Evolutionary conservation across 352 stramenopile genomes (phyloP).

Genomic region (Phytophthora podocarpi): DNA sequence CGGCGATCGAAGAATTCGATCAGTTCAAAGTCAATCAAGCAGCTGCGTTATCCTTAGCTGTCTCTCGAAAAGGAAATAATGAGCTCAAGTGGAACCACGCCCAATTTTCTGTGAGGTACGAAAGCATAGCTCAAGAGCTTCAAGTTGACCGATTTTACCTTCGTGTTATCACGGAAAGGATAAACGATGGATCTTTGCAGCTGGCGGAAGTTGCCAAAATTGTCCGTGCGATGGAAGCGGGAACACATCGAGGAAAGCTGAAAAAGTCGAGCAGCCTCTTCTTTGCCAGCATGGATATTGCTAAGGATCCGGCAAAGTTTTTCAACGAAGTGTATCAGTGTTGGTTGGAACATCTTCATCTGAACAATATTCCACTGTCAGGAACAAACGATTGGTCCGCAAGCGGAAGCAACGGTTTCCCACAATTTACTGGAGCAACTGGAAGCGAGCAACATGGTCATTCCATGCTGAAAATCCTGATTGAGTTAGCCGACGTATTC

Average conservation of each 20-base stretch:
- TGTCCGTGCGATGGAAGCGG: constrained; percentile 43
- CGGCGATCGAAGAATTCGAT: constrained; percentile 55
- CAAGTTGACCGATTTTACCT: constrained; percentile 72
- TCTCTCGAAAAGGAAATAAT: constrained; percentile 25
- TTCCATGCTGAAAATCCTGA: constrained; percentile 72
- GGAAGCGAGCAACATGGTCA: constrained; percentile 55
- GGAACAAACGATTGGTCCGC: constrained; percentile 40
- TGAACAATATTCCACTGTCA: constrained; percentile 44
- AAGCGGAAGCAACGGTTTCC: constrained; percentile 38
- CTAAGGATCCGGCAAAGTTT: constrained; percentile 59
- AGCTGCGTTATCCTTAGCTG: constrained; percentile 25
- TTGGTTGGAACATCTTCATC: constrained; percentile 78
- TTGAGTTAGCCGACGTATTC: constrained; percentile 66
- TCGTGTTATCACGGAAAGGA: constrained; percentile 69
- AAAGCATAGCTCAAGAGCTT: constrained; percentile 65
- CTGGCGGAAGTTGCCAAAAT: constrained; percentile 56
- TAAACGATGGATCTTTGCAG: constrained; percentile 73
- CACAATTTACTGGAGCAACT: constrained; percentile 22
- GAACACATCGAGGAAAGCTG: constrained; percentile 44
- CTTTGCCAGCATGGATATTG: constrained; percentile 72
- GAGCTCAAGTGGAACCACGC: constrained; percentile 69
- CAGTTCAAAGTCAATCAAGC: constrained; percentile 44
- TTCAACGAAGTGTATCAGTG: constrained; percentile 85
- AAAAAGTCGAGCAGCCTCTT: constrained; percentile 61
- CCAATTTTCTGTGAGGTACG: constrained; percentile 71